Percentiles rank a stretch among this genome's conserved stretches.
Conservation (phyloP, 148 eudicot genomes). For the Spergularia bocconei region DNA sequence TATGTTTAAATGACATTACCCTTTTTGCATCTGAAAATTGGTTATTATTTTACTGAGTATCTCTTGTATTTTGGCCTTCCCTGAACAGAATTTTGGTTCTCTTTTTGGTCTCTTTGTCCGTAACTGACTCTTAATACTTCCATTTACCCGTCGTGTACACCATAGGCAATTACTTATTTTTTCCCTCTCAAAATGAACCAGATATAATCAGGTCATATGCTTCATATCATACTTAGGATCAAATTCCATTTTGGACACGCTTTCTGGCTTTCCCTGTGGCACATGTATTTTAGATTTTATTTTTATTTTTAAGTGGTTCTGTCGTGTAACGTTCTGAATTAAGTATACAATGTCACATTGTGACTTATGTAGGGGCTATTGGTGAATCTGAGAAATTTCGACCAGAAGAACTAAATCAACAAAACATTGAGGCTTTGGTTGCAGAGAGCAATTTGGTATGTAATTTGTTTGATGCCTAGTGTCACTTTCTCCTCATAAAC, state of each 20-base stretch:
- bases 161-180: too few relatives aligned
- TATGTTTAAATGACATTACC: too few relatives aligned
- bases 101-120: background rate
- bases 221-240: background rate
- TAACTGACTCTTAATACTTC: background rate
- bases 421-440: conserved; percentile 97
- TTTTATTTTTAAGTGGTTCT: background rate
- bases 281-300: background rate
- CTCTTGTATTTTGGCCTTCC: background rate
- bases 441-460: conserved; percentile 92
- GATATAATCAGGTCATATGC: background rate
- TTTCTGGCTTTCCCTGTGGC: background rate
- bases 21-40: too few relatives aligned
- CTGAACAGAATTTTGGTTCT: background rate
- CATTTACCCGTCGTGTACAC: too few relatives aligned
- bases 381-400: conserved; percentile 82
- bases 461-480: conserved; percentile 11
- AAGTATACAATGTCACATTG: background rate
- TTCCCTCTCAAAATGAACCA: too few relatives aligned
- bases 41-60: too few relatives aligned
- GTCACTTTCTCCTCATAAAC: background rate
- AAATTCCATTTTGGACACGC: background rate
- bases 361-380: conserved; percentile 49
- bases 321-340: background rate
- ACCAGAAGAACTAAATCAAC: conserved; percentile 97